A percentile compares a stretch with the other conserved stretches of the same genome.
These are phyloP conservation scores for Lachnellula subtilissima DNA, from an alignment of 2,329 filamentous ascomycete species.

Conservation along the genomic window DNA sequence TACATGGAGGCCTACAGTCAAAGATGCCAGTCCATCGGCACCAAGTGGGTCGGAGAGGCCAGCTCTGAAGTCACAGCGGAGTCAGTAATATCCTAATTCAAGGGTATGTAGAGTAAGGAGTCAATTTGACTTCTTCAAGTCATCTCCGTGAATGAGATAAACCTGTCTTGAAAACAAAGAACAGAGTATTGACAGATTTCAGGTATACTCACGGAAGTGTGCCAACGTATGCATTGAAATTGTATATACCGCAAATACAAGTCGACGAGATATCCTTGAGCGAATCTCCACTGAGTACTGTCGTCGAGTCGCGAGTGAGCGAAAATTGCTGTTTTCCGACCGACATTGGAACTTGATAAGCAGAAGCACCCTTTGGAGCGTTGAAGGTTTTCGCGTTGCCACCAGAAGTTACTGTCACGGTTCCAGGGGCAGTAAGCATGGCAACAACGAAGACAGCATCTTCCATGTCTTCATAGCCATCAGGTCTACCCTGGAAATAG, in stretches of 20 bases:
- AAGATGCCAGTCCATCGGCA: slow-evolving; percentile 24
- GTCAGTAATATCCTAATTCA: neutral
- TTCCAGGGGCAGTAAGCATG: slow-evolving; percentile 26
- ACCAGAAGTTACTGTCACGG: slow-evolving; percentile 29
- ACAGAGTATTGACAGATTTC: neutral
- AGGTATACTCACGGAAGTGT: slow-evolving; percentile 10
- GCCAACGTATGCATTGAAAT: slow-evolving; percentile 25
- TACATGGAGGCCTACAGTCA: slow-evolving; percentile 31
- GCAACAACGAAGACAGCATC: slow-evolving; percentile 25
- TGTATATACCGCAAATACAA: slow-evolving; percentile 23
- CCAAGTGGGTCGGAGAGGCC: slow-evolving; percentile 24
- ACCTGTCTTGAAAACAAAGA: too few relatives aligned
- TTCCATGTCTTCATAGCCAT: slow-evolving; percentile 30
- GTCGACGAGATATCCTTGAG: slow-evolving; percentile 16
- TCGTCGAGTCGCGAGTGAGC: slow-evolving; percentile 9
- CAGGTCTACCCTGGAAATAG: slow-evolving; percentile 22
- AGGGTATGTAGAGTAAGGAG: neutral
- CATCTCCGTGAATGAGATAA: too few relatives aligned
- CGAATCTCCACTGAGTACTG: slow-evolving; percentile 14
- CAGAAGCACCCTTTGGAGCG: slow-evolving; percentile 18
- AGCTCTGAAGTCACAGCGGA: neutral
- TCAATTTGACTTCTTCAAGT: neutral
- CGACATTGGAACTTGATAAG: slow-evolving; percentile 17
- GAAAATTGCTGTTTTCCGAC: slow-evolving; percentile 20
- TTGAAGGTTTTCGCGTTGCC: slow-evolving; percentile 15